Base-by-base conservation (phyloP, 2,329 filamentous ascomycete species). In the Rutstroemia sydowiana region DNA sequence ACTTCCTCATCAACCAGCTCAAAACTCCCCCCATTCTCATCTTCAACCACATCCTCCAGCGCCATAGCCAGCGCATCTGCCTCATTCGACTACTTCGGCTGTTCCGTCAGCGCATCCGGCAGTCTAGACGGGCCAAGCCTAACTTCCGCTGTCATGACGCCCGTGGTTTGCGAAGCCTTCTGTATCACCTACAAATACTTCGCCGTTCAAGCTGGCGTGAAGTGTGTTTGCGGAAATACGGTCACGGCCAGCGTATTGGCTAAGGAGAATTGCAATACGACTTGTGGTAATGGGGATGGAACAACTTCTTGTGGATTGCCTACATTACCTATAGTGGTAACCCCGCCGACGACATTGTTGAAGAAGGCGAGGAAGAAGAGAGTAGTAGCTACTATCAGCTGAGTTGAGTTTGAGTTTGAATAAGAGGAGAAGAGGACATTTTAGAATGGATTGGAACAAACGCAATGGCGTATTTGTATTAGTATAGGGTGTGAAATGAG, bases 201-300 rank as follows among this genome's bases (percentile, higher is more conserved):
- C 28, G 49, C 43, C n/a, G 43, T 52, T 28, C 40, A 47, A 34
- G 37, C 28, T 41, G 21, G 30, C 10, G 36, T 48, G 5, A 48
- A 52, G 28, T 52, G 49, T 20, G 44, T 34, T 7, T 47, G 49
- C 16, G 43, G 49, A 11, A 41, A 52, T 41, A 41, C 14, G 9
- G 20, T 47, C 11, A 21, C 14, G 28, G 9, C 18, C 13, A 26
- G 32, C 30, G 18, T 51, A 13, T 21, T 51, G 3, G 18, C 41
- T 23, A 41, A 32, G 11, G 28, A 30, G 6, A 51, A 20, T 10
- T 51, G 48, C n/a, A 51, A 18, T 21, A 21, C 48, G 9, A 20
- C 48, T 39, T 51, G 48, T 45, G 41, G 41, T 13, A 28, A 51
- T 31, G 48, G 48, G 13, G 14, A 39, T 45, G 48, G 32, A 8